Evolutionary conservation across 2,329 filamentous ascomycete genomes (phyloP), one percentile per base, ranked within the genome.

Genomic region (Penicillium sp.): DNA sequence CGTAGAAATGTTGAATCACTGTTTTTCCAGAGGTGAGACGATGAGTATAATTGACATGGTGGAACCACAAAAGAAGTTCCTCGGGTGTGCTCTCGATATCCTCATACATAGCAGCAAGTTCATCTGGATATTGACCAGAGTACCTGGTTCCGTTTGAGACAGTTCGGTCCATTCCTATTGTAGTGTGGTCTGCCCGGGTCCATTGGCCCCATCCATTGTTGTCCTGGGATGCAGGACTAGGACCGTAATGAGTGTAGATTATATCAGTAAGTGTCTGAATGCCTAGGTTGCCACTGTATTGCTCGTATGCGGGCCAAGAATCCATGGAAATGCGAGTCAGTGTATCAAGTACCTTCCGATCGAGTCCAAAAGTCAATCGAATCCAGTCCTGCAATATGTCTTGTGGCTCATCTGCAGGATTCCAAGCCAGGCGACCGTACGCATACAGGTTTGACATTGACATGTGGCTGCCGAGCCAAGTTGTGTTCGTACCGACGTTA

Each of bases 391-490:
- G 72, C 0, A 89, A 72, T 3, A 88, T 77, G 0, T 66, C 64
- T 24, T 78, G 70, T 0, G 81, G 67, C 41, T 83, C 78, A 0
- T 69, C 62, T 0, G 74, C 73, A 0, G 87, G 83, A 49, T 87
- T 73, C 88, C 88, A 90, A 0, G 86, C 85, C 14, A 89, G 67
- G 2, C 80, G 79, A 9, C 87, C 88, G 60, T 84, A 90, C 0
- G 85, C 86, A 61, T 89, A 90, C 1, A 90, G 72, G 64, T 90
- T 89, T 0, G 84, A 85, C 85, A 89, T 87, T 45, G 87, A 79
- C 0, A 89, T 74, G 67, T 89, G 85, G 54, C 82, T 85, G 9
- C 88, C 87, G 0, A 89, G 75, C 87, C 87, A 90, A 1, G 83
- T 89, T 0, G 77, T 70, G 64, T 89, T 85, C 0, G 76, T 81